Conservation (phyloP, 768 basidiomycete species). For the Cystofilobasidium capitatum region DNA sequence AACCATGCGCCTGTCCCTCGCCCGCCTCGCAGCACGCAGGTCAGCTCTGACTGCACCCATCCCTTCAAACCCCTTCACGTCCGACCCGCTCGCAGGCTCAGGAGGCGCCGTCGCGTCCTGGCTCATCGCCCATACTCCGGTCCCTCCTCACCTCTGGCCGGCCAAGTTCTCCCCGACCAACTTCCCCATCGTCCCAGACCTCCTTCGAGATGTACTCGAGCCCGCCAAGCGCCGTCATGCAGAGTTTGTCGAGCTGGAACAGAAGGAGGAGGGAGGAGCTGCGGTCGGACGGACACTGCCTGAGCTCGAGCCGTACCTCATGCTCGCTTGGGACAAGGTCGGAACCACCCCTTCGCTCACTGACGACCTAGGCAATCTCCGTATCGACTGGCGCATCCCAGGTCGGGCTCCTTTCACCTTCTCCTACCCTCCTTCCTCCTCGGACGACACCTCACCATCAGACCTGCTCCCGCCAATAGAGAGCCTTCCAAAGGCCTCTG, state of each 20-base stretch:
- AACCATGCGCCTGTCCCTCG: neutral
- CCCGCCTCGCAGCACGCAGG: neutral
- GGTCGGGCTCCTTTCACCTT: neutral
- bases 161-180: constrained; percentile 8
- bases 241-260: neutral
- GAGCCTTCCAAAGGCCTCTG: neutral
- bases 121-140: constrained; percentile 11
- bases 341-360: neutral
- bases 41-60: neutral
- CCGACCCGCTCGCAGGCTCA: neutral
- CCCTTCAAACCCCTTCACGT: constrained; percentile 8
- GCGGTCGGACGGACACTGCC: neutral
- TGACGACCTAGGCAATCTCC: neutral
- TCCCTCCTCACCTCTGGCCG: constrained; percentile 14
- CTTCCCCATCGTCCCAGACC: neutral
- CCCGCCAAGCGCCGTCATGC: neutral
- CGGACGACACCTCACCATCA: neutral
- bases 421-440: neutral
- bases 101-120: neutral
- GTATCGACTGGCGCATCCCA: neutral
- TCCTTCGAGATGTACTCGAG: neutral
- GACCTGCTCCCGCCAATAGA: constrained; percentile 1
- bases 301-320: neutral
- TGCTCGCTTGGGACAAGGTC: constrained; percentile 11
- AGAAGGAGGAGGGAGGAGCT: neutral